phyloP scores from a whole-genome alignment of 2,329 filamentous ascomycete genomes.

The Ophiostoma australiae region DNA sequence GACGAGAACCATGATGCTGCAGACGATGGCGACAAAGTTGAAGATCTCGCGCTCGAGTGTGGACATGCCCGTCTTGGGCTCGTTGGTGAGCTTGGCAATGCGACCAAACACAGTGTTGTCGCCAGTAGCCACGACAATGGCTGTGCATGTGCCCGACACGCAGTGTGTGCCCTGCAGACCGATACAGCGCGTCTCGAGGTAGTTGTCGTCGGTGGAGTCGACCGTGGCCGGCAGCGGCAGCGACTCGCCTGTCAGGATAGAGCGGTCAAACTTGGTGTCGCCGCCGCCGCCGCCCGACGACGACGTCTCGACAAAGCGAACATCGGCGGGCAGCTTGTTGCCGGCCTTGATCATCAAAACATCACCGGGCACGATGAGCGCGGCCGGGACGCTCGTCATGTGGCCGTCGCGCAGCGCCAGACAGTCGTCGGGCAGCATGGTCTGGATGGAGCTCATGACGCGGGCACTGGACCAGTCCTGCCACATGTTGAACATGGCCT shows the following conservation, averaged over 20 bases:
- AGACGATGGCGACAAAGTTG: conserved; percentile 67
- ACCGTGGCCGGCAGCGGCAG: conserved; percentile 58
- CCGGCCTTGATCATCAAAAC: conserved; percentile 63
- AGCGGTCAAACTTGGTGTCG: conserved; percentile 69
- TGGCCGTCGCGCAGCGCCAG: conserved; percentile 57
- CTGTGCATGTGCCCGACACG: conserved; percentile 61
- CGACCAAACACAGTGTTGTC: conserved; percentile 70
- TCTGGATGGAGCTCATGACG: conserved; percentile 75
- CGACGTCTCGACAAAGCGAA: conserved; percentile 64
- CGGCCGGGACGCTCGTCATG: conserved; percentile 38
- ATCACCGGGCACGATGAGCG: conserved; percentile 67
- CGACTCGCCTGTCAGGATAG: conserved; percentile 68
- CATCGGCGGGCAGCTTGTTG: conserved; percentile 68
- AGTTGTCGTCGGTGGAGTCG: conserved; percentile 65
- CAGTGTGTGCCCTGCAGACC: conserved; percentile 77
- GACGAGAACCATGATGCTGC: conserved; percentile 60
- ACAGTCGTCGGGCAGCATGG: conserved; percentile 72
- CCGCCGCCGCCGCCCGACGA: conserved; percentile 28
- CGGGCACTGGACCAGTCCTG: conserved; percentile 71
- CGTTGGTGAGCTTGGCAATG: conserved; percentile 66
- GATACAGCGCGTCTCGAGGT: conserved; percentile 70
- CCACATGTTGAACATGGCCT: conserved; percentile 65
- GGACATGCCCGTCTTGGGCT: conserved; percentile 62
- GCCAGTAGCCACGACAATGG: conserved; percentile 66
- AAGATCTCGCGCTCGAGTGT: conserved; percentile 68